These are phyloP conservation scores for Coemansia sp. DNA, from an alignment of 371 early-diverging fungal genomes.

Conservation along the genomic window DNA sequence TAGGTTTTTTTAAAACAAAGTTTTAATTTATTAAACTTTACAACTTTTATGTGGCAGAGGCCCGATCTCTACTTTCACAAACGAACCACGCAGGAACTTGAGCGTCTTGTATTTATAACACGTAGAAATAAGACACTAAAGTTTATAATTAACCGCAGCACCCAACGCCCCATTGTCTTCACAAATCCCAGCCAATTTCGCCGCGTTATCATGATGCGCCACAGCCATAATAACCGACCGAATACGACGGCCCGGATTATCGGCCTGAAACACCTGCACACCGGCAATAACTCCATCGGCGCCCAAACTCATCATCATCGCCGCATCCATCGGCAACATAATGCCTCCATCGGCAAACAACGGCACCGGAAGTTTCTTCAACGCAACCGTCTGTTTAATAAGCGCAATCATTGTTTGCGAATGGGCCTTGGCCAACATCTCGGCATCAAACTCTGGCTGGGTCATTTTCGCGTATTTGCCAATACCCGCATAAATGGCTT, in stretches of 20 bases:
- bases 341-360: conserved; percentile 18
- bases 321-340: conserved; percentile 13
- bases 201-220: conserved; percentile 3
- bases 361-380: conserved; percentile 7
- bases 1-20: no score
- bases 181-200: neutral
- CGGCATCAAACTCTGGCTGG: neutral
- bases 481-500: neutral
- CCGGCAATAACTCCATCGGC: conserved; percentile 15
- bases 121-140: no score
- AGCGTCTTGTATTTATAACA: no score
- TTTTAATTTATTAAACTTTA: no score
- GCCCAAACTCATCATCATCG: conserved; percentile 7
- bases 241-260: conserved; percentile 5
- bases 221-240: conserved; percentile 9
- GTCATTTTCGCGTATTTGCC: neutral
- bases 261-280: neutral
- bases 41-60: no score
- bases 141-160: no score
- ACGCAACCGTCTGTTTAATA: neutral
- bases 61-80: no score
- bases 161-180: neutral
- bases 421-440: neutral
- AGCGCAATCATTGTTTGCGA: neutral
- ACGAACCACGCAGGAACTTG: no score